These are phyloP conservation scores for Beauveria bassiana DNA, from an alignment of 2,329 filamentous ascomycete genomes.

Conservation along the genomic window DNA sequence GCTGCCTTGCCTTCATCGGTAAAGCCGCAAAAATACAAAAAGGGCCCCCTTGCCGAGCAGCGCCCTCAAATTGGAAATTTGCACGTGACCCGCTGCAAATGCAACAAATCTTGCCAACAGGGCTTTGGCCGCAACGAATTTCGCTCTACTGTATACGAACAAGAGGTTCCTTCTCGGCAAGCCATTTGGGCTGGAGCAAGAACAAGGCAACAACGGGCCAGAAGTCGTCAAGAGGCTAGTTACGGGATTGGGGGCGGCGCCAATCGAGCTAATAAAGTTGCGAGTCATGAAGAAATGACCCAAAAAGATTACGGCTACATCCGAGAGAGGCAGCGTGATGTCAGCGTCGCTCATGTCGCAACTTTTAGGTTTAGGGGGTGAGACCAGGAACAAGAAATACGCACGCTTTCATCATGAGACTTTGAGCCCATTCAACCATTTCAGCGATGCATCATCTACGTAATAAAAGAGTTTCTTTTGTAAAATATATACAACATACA, in stretches of 20 bases:
- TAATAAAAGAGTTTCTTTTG: too few relatives aligned
- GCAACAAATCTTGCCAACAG: background rate
- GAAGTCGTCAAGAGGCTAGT: background rate
- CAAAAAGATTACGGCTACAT: background rate
- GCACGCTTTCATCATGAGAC: too few relatives aligned
- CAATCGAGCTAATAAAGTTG: background rate
- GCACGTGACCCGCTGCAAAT: background rate
- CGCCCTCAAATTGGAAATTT: background rate
- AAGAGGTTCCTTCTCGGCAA: background rate
- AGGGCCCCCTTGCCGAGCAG: background rate
- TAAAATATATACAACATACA: too few relatives aligned
- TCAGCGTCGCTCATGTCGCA: too few relatives aligned
- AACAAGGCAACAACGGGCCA: background rate
- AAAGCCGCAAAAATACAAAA: background rate
- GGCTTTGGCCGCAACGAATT: too few relatives aligned
- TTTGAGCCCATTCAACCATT: too few relatives aligned
- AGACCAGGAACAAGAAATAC: too few relatives aligned
- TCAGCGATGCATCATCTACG: too few relatives aligned
- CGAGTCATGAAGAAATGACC: background rate
- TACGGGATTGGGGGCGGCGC: background rate
- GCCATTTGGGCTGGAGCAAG: background rate
- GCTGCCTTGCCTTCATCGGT: background rate
- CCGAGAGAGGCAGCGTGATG: background rate
- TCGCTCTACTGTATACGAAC: background rate
- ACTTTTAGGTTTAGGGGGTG: too few relatives aligned